Conservation (phyloP, 306 rosid genomes). For the Gillenia trifoliata region DNA sequence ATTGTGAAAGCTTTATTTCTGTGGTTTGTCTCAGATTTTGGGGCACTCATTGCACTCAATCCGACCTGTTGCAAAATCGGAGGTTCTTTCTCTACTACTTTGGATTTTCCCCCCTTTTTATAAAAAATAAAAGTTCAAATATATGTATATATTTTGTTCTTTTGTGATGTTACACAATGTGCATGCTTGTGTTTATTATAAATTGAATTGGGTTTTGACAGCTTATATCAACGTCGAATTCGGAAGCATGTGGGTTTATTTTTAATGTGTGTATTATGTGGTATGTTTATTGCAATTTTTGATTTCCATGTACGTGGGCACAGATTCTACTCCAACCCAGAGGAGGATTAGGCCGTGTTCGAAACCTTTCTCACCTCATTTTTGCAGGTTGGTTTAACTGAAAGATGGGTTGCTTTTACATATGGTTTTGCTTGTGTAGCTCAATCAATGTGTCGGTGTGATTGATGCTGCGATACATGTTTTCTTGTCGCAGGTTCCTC, state of each 20-base stretch:
- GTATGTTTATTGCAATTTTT: not conserved
- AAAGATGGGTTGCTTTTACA: not conserved
- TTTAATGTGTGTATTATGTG: not conserved
- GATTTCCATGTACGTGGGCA: constrained; percentile 15
- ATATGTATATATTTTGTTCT: not conserved
- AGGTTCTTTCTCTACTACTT: constrained; percentile 29
- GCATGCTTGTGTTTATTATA: not conserved
- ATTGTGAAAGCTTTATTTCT: not conserved
- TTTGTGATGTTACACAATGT: not conserved
- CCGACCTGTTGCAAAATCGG: constrained; percentile 34
- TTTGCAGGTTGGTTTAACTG: constrained; percentile 39
- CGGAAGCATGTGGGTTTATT: not conserved
- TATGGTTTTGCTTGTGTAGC: not conserved
- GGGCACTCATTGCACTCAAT: constrained; percentile 36
- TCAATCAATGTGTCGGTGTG: constrained; percentile 3
- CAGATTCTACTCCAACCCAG: constrained; percentile 46
- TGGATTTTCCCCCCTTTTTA: not conserved
- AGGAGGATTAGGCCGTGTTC: constrained; percentile 38
- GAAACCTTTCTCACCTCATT: constrained; percentile 34
- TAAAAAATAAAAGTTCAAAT: not conserved
- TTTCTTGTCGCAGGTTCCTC: constrained; percentile 43
- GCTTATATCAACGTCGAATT: not conserved
- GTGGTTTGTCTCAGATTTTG: constrained; percentile 30
- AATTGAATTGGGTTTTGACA: not conserved
- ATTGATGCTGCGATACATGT: not conserved